A percentile compares a stretch with the other conserved stretches of the same genome.
phyloP scores from a whole-genome alignment of 371 early-diverging fungal genomes.

The Mucor saturninus region DNA sequence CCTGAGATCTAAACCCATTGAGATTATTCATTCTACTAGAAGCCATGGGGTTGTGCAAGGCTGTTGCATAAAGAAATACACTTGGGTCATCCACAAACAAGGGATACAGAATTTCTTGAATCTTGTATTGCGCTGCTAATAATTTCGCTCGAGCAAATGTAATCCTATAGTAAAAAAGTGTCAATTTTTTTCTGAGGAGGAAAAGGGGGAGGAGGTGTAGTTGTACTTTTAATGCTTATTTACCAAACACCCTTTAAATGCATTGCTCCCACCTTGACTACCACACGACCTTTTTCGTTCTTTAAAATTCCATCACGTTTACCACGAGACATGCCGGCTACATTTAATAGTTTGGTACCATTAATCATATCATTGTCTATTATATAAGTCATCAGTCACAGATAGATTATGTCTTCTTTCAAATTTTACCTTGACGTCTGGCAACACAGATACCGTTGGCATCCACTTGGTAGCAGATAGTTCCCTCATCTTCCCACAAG shows the following conservation, averaged over 20 bases:
- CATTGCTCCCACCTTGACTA: slow-evolving; percentile 88
- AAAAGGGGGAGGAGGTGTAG: too few relatives aligned
- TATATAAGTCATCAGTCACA: neutral
- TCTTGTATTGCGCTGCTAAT: slow-evolving; percentile 72
- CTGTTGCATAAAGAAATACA: slow-evolving; percentile 37
- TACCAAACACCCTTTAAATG: slow-evolving; percentile 88
- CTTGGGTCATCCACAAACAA: slow-evolving; percentile 76
- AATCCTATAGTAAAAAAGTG: slow-evolving; percentile 51
- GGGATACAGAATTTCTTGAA: slow-evolving; percentile 72
- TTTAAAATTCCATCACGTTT: slow-evolving; percentile 88
- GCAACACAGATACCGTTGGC: slow-evolving; percentile 83
- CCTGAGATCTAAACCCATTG: slow-evolving; percentile 11
- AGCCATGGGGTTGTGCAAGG: slow-evolving; percentile 25
- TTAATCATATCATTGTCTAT: slow-evolving; percentile 84
- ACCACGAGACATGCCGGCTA: slow-evolving; percentile 87
- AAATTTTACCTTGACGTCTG: slow-evolving; percentile 67
- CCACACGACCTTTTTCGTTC: slow-evolving; percentile 83
- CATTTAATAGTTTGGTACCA: slow-evolving; percentile 85
- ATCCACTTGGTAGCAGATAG: slow-evolving; percentile 83
- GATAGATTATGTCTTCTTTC: neutral
- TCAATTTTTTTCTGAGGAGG: too few relatives aligned
- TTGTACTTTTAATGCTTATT: slow-evolving; percentile 4
- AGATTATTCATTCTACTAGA: slow-evolving; percentile 18
- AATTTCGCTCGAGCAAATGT: slow-evolving; percentile 72
- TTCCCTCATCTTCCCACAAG: slow-evolving; percentile 86